Percentiles rank a stretch among this genome's conserved stretches.
These are phyloP conservation scores for Boletus reticuloceps DNA, from an alignment of 768 basidiomycete genomes.

Conservation along the genomic window DNA sequence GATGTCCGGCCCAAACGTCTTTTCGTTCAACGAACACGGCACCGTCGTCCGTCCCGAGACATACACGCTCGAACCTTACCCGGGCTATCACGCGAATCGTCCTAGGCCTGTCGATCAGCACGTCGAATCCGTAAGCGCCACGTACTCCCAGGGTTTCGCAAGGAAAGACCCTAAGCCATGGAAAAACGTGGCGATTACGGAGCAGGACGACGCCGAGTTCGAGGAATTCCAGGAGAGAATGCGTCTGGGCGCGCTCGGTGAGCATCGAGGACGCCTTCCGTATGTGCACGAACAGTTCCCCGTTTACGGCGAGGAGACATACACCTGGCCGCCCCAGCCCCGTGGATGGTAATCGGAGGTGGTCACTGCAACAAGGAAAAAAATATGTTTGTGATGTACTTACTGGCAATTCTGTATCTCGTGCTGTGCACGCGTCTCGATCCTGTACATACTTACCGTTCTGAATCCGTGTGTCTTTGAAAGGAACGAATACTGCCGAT, in stretches of 20 bases:
- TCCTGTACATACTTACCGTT: too few species aligned
- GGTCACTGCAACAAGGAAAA: too few species aligned
- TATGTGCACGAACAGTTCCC: not conserved
- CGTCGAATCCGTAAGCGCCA: not conserved
- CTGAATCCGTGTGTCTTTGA: too few species aligned
- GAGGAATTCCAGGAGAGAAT: not conserved
- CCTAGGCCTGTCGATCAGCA: not conserved
- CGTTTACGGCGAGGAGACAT: not conserved
- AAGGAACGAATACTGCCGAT: too few species aligned
- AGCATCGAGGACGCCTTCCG: not conserved
- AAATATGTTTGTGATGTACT: too few species aligned
- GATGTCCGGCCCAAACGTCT: conserved; percentile 19
- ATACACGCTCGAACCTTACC: not conserved
- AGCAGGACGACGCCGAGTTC: conserved; percentile 14
- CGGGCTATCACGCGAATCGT: not conserved
- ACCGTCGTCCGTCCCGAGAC: conserved; percentile 8
- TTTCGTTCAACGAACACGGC: conserved; percentile 6
- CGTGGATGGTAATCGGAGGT: too few species aligned
- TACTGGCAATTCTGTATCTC: too few species aligned
- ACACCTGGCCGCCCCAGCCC: not conserved
- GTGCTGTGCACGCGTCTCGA: too few species aligned
- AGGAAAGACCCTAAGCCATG: conserved; percentile 1
- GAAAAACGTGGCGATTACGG: conserved; percentile 18
- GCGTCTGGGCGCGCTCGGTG: not conserved
- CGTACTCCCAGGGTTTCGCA: not conserved